A percentile compares a stretch with the other conserved stretches of the same genome.
phyloP scores from a whole-genome alignment of 148 eudicot species.

The Agrostemma githago region DNA sequence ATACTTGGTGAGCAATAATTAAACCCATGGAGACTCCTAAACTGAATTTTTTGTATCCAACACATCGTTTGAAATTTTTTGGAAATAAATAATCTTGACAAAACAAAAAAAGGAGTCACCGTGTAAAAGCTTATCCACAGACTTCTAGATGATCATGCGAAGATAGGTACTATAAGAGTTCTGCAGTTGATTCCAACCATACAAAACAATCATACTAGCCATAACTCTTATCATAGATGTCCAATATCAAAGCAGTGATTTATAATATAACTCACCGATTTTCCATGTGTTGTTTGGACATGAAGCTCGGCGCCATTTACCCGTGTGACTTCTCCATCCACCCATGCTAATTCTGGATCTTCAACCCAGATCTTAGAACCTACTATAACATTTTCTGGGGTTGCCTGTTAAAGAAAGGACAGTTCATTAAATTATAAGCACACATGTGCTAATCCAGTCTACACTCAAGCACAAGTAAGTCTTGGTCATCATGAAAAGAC shows the following conservation, averaged over 20 bases:
- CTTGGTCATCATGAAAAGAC: conserved; percentile 2
- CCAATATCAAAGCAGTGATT: background rate
- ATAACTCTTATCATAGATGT: background rate
- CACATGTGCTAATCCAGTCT: background rate
- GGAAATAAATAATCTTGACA: background rate
- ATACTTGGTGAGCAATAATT: background rate
- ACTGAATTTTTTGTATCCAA: background rate
- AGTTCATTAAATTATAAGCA: conserved; percentile 9
- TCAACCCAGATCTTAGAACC: conserved; percentile 98
- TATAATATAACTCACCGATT: conserved; percentile 49
- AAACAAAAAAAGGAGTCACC: background rate
- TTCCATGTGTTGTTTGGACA: conserved; percentile 63
- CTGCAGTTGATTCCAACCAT: background rate
- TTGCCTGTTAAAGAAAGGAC: conserved; percentile 53
- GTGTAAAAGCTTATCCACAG: background rate
- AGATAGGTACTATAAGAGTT: background rate
- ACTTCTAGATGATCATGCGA: background rate
- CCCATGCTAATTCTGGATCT: conserved; percentile 85
- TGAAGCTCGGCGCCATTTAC: conserved; percentile 77
- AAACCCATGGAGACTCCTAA: background rate
- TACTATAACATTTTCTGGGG: conserved; percentile 75
- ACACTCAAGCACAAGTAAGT: background rate
- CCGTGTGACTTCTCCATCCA: conserved; percentile 78
- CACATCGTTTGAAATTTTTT: background rate
- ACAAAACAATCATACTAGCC: background rate